Evolutionary conservation across 2,329 filamentous ascomycete genomes (phyloP).

Genomic region (Tolypocladium guangdongense): DNA sequence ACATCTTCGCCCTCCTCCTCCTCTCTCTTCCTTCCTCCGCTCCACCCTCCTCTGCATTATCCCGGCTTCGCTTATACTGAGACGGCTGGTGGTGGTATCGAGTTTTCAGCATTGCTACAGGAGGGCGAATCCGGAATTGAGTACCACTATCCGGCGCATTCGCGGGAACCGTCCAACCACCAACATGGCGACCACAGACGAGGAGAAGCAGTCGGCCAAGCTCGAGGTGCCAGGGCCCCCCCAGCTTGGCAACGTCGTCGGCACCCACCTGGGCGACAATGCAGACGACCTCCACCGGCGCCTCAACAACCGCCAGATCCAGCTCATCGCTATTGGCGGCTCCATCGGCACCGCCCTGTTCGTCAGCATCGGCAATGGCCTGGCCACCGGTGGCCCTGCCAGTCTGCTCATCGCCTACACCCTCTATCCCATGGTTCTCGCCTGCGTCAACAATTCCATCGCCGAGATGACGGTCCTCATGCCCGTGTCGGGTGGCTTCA

Average conservation of each 20-base stretch:
- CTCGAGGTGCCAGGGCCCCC: slow-evolving; percentile 11
- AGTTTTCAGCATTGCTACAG: neutral
- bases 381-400: slow-evolving; percentile 30
- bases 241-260: slow-evolving; percentile 13
- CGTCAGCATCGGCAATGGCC: slow-evolving; percentile 48
- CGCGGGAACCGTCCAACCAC: neutral
- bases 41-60: neutral
- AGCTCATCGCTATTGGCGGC: slow-evolving; percentile 47
- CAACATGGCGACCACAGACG: slow-evolving; percentile 12
- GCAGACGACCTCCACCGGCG: slow-evolving; percentile 32
- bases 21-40: neutral
- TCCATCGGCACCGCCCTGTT: slow-evolving; percentile 49
- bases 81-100: neutral
- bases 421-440: slow-evolving; percentile 44
- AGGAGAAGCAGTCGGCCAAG: slow-evolving; percentile 16
- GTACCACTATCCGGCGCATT: neutral
- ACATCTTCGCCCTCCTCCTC: neutral
- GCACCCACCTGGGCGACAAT: slow-evolving; percentile 17
- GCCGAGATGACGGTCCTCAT: slow-evolving; percentile 55
- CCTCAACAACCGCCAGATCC: slow-evolving; percentile 43
- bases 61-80: neutral
- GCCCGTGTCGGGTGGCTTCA: slow-evolving; percentile 52
- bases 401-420: slow-evolving; percentile 48
- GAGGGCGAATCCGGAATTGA: neutral
- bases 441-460: slow-evolving; percentile 52